phyloP scores from a whole-genome alignment of 805 yeast species.

The Wickerhamomyces silvicola region DNA sequence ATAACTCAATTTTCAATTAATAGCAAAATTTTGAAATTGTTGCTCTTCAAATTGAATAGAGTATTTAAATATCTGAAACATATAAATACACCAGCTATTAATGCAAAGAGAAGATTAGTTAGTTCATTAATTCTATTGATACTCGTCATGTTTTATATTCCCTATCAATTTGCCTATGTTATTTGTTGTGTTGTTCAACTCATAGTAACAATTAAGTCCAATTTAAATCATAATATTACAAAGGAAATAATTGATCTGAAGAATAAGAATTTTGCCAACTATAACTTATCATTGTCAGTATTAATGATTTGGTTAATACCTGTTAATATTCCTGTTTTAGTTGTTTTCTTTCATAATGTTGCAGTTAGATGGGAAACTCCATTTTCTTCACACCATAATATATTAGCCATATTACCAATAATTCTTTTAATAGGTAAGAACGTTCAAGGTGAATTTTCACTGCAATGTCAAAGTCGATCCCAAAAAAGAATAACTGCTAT shows the following conservation, averaged over 20 bases:
- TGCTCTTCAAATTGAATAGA: background rate
- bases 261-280: constrained; percentile 40
- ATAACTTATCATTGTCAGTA: constrained; percentile 54
- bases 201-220: constrained; percentile 39
- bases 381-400: constrained; percentile 80
- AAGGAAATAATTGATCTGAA: constrained; percentile 14
- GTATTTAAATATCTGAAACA: background rate
- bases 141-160: constrained; percentile 56
- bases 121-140: constrained; percentile 27
- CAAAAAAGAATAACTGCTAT: constrained; percentile 28
- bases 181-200: constrained; percentile 55
- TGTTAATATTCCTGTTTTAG: constrained; percentile 65
- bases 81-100: constrained; percentile 1
- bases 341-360: constrained; percentile 78
- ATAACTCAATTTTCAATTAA: too few species aligned
- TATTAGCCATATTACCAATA: constrained; percentile 71
- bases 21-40: too few species aligned
- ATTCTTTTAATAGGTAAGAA: constrained; percentile 52
- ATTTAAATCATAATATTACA: constrained; percentile 1
- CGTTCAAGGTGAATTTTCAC: constrained; percentile 41
- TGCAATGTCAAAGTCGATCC: constrained; percentile 24
- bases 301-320: constrained; percentile 76
- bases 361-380: constrained; percentile 77
- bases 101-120: constrained; percentile 11
- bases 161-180: constrained; percentile 74